Base-by-base conservation (phyloP, 1,139 yeast genomes). In the Geotrichum aggregatum region DNA sequence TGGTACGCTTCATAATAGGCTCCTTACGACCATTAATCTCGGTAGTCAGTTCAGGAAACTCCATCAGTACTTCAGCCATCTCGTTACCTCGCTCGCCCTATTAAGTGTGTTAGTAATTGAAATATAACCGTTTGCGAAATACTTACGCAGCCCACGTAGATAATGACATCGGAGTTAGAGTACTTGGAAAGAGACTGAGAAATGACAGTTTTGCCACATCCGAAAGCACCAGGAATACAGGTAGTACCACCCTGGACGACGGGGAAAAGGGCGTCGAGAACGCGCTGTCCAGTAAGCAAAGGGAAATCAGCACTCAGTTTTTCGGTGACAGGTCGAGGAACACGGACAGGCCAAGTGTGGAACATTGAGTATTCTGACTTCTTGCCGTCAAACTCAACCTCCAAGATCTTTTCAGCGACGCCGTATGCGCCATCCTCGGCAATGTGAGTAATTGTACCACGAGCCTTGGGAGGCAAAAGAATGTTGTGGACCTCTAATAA, bases 201-300 rank as follows among this genome's bases (percentile, higher is more conserved):
- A 70, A 92, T 92, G 66, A 92, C 99, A 11, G 99, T 92, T 73
- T 92, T 92, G 73, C 99, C 99, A 76, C 98, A 92, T 58, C 99
- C 99, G 66, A 92, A 92, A 58, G 99, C 99, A 73, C 99, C 99
- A 47, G 99, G 99, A 70, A 92, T 92, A 84, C 98, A 94, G 42
- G 99, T 92, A 49, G 99, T 92, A 77, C 99, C 99, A 76, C 99
- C 98, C 77, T 94, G 98, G 63, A 94, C 99, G 81, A 95, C 87
- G 50, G 99, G 98, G 80, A 92, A 94, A 61, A 92, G 80, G 36
- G 98, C 84, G 72, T 92, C 99, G 72, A 92, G 79, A 52, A 92
- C 99, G 79, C 98, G 87, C 77, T 92, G 99, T 65, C 99, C 99
- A 33, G 99, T 92, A 66, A 92, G 79, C 65, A 94, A 79, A 54